Percentiles rank a stretch among this genome's conserved stretches.
These are phyloP conservation scores for Myxozyma mucilagina DNA, from an alignment of 805 yeast species.

Conservation along the genomic window DNA sequence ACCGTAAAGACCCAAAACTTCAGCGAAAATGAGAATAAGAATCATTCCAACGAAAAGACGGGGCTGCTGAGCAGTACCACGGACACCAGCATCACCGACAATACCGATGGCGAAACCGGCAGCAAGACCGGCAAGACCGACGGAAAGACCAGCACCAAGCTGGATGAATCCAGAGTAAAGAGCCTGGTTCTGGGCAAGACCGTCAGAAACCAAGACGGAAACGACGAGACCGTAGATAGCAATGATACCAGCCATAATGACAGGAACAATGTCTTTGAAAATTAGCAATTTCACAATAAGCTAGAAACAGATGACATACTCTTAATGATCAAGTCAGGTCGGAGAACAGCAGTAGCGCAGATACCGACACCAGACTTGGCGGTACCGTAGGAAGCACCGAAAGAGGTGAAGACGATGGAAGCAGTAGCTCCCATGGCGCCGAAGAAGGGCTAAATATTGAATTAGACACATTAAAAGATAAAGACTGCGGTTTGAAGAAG, in stretches of 20 bases:
- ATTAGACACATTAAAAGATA: background rate
- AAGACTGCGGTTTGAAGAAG: slow-evolving; percentile 5
- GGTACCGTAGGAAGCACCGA: slow-evolving; percentile 99
- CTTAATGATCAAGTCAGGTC: slow-evolving; percentile 95
- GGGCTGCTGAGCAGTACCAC: slow-evolving; percentile 85
- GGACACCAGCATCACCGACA: slow-evolving; percentile 91
- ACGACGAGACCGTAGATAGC: slow-evolving; percentile 97
- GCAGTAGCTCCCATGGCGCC: slow-evolving; percentile 99
- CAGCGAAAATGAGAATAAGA: slow-evolving; percentile 84
- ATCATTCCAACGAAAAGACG: slow-evolving; percentile 87
- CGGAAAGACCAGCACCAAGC: slow-evolving; percentile 90
- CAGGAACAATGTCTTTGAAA: slow-evolving; percentile 68
- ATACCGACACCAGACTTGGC: slow-evolving; percentile 99
- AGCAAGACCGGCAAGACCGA: slow-evolving; percentile 94
- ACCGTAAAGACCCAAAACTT: slow-evolving; percentile 94
- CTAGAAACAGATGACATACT: slow-evolving; percentile 24
- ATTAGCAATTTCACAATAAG: background rate
- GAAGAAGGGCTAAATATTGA: slow-evolving; percentile 72
- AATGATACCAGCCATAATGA: slow-evolving; percentile 95
- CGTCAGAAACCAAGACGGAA: slow-evolving; percentile 90
- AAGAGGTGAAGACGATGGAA: slow-evolving; percentile 96
- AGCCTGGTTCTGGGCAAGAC: slow-evolving; percentile 77
- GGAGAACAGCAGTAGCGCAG: slow-evolving; percentile 95
- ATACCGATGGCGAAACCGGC: slow-evolving; percentile 96
- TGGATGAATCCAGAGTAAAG: slow-evolving; percentile 98